Evolutionary conservation across 768 basidiomycete genomes (phyloP).

Genomic region (Russula abietina): DNA sequence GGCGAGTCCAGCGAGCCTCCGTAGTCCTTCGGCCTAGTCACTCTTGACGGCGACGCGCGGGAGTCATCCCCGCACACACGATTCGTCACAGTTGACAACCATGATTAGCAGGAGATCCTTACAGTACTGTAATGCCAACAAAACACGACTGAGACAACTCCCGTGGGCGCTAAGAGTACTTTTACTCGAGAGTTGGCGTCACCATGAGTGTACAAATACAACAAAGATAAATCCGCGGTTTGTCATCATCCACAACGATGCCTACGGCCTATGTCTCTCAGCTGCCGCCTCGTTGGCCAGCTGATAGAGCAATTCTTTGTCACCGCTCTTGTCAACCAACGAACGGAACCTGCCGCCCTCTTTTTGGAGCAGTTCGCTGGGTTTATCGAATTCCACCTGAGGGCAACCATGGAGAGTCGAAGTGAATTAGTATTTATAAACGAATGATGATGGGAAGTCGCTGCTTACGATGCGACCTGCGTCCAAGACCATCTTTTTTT

Average conservation of each 20-base stretch:
- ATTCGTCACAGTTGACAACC: too few species aligned
- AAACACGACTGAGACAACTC: too few species aligned
- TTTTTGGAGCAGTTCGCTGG: slow-evolving; percentile 36
- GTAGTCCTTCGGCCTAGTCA: too few species aligned
- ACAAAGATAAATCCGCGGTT: neutral
- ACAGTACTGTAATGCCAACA: too few species aligned
- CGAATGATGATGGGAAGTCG: neutral
- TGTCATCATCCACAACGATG: neutral
- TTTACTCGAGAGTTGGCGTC: too few species aligned
- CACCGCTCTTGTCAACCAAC: slow-evolving; percentile 38
- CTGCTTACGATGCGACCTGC: slow-evolving; percentile 36
- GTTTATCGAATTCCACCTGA: slow-evolving; percentile 43
- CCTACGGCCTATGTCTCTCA: too few species aligned
- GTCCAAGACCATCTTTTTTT: slow-evolving; percentile 40
- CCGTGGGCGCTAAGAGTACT: too few species aligned
- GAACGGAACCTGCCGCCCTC: slow-evolving; percentile 33
- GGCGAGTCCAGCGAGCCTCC: neutral
- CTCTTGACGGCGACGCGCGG: too few species aligned
- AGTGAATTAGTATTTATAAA: neutral
- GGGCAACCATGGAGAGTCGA: neutral
- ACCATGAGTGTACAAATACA: too few species aligned
- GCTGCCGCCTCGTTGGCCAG: slow-evolving; percentile 22
- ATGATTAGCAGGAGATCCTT: too few species aligned
- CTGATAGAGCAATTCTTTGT: slow-evolving; percentile 33
- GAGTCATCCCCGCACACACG: too few species aligned